These are phyloP conservation scores for Trichomonas vaginalis DNA, from an alignment of 208 protist species.

Conservation along the genomic window DNA sequence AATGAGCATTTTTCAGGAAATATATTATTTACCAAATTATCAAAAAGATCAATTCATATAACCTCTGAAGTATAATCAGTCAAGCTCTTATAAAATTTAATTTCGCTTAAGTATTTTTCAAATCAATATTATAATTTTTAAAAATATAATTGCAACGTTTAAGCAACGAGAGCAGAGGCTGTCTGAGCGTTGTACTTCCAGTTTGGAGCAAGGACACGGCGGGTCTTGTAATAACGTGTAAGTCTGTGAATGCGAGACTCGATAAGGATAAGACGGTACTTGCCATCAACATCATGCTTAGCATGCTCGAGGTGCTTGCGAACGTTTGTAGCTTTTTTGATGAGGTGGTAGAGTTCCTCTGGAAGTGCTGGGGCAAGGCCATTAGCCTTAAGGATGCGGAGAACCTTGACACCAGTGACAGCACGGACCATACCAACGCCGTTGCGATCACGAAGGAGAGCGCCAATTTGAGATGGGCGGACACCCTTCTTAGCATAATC, in stretches of 20 bases:
- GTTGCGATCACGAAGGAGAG: constrained; percentile 94
- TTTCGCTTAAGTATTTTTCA: no score
- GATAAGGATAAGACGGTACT: constrained; percentile 98
- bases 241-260: constrained; percentile 98
- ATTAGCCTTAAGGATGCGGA: constrained; percentile 97
- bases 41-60: no score
- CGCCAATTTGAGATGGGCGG: constrained; percentile 95
- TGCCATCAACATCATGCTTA: constrained; percentile 89
- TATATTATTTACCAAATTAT: no score
- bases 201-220: constrained; percentile 65
- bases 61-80: no score
- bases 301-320: constrained; percentile 96
- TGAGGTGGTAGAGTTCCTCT: constrained; percentile 98
- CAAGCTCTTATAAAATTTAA: no score
- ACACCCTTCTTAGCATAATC: constrained; percentile 95
- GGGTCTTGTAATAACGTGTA: constrained; percentile 89
- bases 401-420: constrained; percentile 96
- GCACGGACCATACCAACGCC: constrained; percentile 91
- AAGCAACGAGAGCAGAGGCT: constrained; percentile 60
- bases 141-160: no score
- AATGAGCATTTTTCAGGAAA: no score
- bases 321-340: constrained; percentile 97
- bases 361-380: constrained; percentile 95
- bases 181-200: constrained; percentile 72
- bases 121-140: no score